These are phyloP conservation scores for Pestalotiopsis sp. DNA, from an alignment of 2,329 filamentous ascomycete genomes.

Conservation along the genomic window DNA sequence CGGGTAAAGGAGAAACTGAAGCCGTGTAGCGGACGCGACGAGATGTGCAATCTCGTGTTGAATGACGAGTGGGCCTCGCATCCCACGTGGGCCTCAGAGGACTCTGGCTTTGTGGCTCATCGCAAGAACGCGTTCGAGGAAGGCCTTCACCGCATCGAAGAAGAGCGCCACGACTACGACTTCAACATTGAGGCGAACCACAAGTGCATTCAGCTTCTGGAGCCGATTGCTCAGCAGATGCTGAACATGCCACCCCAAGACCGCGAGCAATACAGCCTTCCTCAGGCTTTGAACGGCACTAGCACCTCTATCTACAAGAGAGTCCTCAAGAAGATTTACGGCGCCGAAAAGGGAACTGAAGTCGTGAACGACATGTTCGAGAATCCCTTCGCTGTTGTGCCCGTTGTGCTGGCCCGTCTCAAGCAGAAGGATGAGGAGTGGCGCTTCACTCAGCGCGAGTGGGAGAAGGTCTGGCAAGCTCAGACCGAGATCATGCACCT, in stretches of 20 bases:
- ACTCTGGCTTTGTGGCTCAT: constrained; percentile 96
- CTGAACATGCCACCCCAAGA: constrained; percentile 76
- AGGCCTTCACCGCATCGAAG: constrained; percentile 91
- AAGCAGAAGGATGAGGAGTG: constrained; percentile 98
- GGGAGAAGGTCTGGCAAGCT: constrained; percentile 98
- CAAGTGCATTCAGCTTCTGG: constrained; percentile 93
- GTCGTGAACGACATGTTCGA: constrained; percentile 87
- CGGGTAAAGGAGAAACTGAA: constrained; percentile 74
- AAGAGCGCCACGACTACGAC: constrained; percentile 97
- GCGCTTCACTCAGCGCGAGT: constrained; percentile 95
- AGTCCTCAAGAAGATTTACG: constrained; percentile 97
- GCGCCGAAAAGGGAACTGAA: constrained; percentile 76
- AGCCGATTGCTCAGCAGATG: constrained; percentile 91
- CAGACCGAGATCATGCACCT: constrained; percentile 95
- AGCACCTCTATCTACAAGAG: constrained; percentile 97
- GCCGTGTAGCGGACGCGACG: constrained; percentile 89
- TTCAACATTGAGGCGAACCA: constrained; percentile 96
- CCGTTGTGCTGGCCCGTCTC: constrained; percentile 82
- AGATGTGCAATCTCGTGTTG: constrained; percentile 88
- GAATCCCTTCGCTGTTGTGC: constrained; percentile 83
- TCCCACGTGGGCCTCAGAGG: constrained; percentile 97
- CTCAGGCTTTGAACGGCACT: constrained; percentile 82
- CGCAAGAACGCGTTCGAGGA: constrained; percentile 96
- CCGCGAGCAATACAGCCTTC: constrained; percentile 75
- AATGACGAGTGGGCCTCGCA: constrained; percentile 99